These are phyloP conservation scores for Cornus kousa DNA, from an alignment of 148 eudicot species.

Conservation along the genomic window DNA sequence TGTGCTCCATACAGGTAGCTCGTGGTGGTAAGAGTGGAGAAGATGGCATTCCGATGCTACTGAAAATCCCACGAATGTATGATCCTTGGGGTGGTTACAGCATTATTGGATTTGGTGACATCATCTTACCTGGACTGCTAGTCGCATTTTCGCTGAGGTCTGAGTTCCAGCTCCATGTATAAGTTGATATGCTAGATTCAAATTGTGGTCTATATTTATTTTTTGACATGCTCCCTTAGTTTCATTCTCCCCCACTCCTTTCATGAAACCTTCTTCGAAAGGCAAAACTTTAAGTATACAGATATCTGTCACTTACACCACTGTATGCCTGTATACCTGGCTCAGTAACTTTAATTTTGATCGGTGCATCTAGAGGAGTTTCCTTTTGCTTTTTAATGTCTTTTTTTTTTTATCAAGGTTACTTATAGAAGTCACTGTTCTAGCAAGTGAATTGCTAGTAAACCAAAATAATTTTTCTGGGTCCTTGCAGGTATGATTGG, in stretches of 20 bases:
- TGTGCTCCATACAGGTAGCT: slow-evolving; percentile 64
- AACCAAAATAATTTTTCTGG: not conserved
- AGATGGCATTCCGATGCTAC: slow-evolving; percentile 96
- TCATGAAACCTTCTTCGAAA: too few species aligned
- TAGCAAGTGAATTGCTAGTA: not conserved
- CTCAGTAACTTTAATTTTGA: not conserved
- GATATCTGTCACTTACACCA: too few species aligned
- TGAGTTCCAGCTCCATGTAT: slow-evolving; percentile 1
- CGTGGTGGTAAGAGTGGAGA: slow-evolving; percentile 98
- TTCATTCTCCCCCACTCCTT: too few species aligned
- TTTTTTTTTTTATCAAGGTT: not conserved
- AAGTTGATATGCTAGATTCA: not conserved
- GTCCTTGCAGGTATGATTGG: slow-evolving; percentile 84
- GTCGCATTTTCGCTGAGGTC: slow-evolving; percentile 91
- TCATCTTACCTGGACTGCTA: slow-evolving; percentile 86
- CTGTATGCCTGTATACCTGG: not conserved
- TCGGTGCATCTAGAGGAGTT: not conserved
- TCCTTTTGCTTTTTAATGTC: not conserved
- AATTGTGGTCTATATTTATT: not conserved
- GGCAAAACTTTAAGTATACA: too few species aligned
- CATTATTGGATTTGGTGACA: slow-evolving; percentile 98
- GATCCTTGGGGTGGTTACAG: slow-evolving; percentile 99
- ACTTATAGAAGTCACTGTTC: not conserved
- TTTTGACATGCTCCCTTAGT: not conserved
- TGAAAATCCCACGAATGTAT: slow-evolving; percentile 94